These are phyloP conservation scores for Lodderomyces oxycetoniae DNA, from an alignment of 1,139 yeast genomes.

Conservation along the genomic window DNA sequence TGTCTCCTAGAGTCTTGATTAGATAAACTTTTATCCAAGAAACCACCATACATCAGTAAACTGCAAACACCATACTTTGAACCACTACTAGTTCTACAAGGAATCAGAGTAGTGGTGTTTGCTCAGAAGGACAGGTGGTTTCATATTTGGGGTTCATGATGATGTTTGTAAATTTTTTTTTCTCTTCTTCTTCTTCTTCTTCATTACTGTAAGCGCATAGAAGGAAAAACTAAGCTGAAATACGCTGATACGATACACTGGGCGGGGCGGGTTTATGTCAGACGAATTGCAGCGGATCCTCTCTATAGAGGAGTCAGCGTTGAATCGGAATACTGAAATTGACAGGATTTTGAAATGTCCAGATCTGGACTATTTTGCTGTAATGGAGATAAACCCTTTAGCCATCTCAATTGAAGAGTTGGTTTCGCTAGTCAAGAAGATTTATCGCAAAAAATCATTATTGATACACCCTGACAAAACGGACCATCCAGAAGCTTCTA, in stretches of 20 bases:
- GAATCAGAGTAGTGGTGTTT: too few relatives aligned
- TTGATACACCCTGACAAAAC: slow-evolving; percentile 70
- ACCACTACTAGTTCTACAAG: too few relatives aligned
- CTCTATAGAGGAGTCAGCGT: slow-evolving; percentile 30
- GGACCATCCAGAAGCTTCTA: slow-evolving; percentile 50
- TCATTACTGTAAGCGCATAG: too few relatives aligned
- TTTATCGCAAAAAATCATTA: slow-evolving; percentile 55
- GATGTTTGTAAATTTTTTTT: too few relatives aligned
- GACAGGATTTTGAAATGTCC: slow-evolving; percentile 46
- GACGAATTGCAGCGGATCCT: slow-evolving; percentile 31
- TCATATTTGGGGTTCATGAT: too few relatives aligned
- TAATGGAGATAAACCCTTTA: slow-evolving; percentile 50
- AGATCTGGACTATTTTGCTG: slow-evolving; percentile 50
- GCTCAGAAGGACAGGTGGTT: too few relatives aligned
- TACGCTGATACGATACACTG: neutral
- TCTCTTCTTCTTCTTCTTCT: too few relatives aligned
- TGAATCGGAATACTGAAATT: slow-evolving; percentile 52
- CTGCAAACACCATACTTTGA: too few relatives aligned
- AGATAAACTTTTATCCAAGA: too few relatives aligned
- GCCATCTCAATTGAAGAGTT: slow-evolving; percentile 27
- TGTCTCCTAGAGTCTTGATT: too few relatives aligned
- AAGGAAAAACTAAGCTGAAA: neutral
- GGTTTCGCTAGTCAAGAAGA: slow-evolving; percentile 35
- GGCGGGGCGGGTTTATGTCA: too few relatives aligned
- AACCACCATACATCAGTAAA: too few relatives aligned